Conservation (phyloP, 164 flowering plant genomes). For the Magnolia changhungtana region DNA sequence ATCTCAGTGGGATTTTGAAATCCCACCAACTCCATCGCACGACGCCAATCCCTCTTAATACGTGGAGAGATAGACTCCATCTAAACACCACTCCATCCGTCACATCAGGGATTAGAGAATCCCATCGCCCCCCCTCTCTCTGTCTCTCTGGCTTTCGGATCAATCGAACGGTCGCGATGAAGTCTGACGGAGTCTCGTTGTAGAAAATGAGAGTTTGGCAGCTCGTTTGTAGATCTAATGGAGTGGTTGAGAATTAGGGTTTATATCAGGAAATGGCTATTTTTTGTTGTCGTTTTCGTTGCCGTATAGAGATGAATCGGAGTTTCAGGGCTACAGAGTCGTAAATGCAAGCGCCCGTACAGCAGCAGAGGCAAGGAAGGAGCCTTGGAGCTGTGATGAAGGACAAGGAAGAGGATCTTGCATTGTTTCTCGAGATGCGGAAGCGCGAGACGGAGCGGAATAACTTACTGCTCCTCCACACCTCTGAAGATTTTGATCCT, state of each 20-base stretch:
- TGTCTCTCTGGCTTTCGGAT: neutral
- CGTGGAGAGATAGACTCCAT: too few relatives aligned
- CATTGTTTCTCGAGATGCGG: conserved; percentile 87
- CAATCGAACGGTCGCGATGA: neutral
- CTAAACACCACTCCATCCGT: too few relatives aligned
- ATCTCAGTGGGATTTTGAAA: too few relatives aligned
- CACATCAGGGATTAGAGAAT: too few relatives aligned
- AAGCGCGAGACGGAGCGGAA: conserved; percentile 82
- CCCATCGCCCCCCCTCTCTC: neutral
- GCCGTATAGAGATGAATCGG: conserved; percentile 54
- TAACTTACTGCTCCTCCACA: conserved; percentile 43
- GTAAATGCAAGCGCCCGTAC: conserved; percentile 52
- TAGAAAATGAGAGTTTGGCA: neutral
- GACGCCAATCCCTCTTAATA: too few relatives aligned
- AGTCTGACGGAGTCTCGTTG: neutral
- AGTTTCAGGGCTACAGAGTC: conserved; percentile 76
- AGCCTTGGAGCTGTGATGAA: conserved; percentile 54
- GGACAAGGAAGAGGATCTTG: conserved; percentile 88
- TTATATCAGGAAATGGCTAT: neutral
- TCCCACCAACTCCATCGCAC: too few relatives aligned
- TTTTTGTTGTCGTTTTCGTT: neutral
- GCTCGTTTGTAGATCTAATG: too few relatives aligned
- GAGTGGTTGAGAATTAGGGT: neutral
- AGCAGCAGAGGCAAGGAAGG: conserved; percentile 47
- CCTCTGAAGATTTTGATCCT: conserved; percentile 69